phyloP scores from a whole-genome alignment of 345 rosid genomes.

The Melaleuca quinquenervia region DNA sequence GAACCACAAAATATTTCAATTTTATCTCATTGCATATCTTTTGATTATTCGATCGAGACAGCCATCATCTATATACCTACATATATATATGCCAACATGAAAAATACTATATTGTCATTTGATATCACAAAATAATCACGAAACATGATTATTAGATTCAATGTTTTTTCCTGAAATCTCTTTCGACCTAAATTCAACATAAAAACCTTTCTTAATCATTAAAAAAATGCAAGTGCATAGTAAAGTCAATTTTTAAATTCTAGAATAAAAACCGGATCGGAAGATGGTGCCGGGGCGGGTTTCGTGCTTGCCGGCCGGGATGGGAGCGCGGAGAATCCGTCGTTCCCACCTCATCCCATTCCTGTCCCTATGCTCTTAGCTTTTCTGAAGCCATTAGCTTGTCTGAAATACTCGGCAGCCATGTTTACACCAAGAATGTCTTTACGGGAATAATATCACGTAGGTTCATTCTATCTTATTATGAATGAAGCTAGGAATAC shows the following conservation, averaged over 20 bases:
- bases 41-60: background rate
- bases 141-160: background rate
- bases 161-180: background rate
- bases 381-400: background rate
- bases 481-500: background rate
- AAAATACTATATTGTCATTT: background rate
- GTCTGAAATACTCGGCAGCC: background rate
- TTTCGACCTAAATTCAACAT: background rate
- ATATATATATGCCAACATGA: background rate
- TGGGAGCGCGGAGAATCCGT: background rate
- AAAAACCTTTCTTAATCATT: background rate
- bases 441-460: background rate
- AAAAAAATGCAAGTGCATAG: background rate
- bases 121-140: background rate
- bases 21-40: background rate
- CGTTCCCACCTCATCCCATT: background rate
- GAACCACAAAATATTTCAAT: no score
- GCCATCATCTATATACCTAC: background rate
- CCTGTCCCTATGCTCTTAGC: no score
- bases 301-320: accelerated
- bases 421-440: background rate
- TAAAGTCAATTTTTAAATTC: background rate
- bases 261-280: background rate
- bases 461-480: background rate
- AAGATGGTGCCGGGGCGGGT: background rate